Conservation (phyloP, 495 filamentous ascomycete species). For the Neurospora sp. region DNA sequence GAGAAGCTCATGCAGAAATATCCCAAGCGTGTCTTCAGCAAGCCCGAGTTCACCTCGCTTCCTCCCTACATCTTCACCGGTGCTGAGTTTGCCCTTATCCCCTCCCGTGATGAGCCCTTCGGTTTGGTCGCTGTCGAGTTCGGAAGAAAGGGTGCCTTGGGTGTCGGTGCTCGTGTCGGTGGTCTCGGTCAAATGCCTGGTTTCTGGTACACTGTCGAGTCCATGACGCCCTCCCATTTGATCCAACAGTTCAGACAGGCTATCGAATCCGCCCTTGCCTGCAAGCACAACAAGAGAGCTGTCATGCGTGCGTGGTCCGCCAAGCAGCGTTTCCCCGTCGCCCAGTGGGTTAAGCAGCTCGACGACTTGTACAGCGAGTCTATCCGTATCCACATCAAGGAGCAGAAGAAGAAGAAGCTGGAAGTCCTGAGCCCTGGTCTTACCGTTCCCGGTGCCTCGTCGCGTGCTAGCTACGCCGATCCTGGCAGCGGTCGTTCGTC, state of each 20-base stretch:
- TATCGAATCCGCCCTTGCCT: conserved; percentile 55
- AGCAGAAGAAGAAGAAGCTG: conserved; percentile 24
- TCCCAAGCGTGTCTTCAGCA: conserved; percentile 66
- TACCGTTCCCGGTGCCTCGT: conserved; percentile 12
- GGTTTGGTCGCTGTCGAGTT: conserved; percentile 77
- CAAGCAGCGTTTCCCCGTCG: conserved; percentile 67
- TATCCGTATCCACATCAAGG: conserved; percentile 28
- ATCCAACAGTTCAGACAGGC: conserved; percentile 63
- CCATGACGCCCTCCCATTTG: conserved; percentile 57
- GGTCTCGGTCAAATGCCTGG: conserved; percentile 76
- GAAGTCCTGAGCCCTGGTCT: conserved; percentile 13
- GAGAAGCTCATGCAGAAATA: conserved; percentile 63
- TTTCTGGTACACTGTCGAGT: conserved; percentile 64
- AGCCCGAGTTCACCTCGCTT: conserved; percentile 65
- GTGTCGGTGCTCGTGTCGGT: conserved; percentile 57
- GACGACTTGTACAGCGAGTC: conserved; percentile 49
- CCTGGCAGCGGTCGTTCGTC: conserved; percentile 10
- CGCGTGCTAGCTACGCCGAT: conserved; percentile 12
- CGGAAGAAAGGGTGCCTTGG: conserved; percentile 66
- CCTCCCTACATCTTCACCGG: conserved; percentile 70
- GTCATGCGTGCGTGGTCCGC: conserved; percentile 70
- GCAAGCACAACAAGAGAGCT: conserved; percentile 43
- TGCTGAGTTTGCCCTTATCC: conserved; percentile 71
- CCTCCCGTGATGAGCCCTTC: conserved; percentile 72
- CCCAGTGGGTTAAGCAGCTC: conserved; percentile 55